phyloP scores from a whole-genome alignment of 2,329 filamentous ascomycete genomes.

The Colletotrichum sp. region DNA sequence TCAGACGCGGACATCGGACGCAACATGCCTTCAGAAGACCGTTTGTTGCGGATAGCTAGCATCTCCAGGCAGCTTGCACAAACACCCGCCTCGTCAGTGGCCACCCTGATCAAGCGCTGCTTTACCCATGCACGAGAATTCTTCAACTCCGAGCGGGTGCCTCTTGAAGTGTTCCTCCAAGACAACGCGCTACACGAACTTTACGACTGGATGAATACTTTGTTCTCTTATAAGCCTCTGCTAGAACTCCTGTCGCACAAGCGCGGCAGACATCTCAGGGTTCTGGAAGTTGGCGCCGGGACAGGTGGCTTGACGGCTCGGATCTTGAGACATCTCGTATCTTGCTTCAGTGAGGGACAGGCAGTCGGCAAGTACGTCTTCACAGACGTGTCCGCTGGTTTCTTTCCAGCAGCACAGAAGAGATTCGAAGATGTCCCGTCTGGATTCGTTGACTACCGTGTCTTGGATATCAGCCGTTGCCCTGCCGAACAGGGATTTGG shows the following conservation, averaged over 20 bases:
- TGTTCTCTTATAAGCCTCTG: neutral
- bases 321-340: neutral
- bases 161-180: neutral
- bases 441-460: neutral
- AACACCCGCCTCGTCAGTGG: neutral
- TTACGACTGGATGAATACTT: conserved; percentile 14
- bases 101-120: neutral
- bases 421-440: neutral
- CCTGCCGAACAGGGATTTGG: conserved; percentile 35
- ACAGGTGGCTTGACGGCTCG: conserved; percentile 5
- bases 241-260: neutral
- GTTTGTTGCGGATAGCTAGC: neutral
- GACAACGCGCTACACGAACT: neutral
- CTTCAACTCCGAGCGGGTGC: neutral
- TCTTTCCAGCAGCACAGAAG: conserved; percentile 23
- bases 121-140: neutral
- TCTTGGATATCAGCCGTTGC: conserved; percentile 30
- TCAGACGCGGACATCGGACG: neutral
- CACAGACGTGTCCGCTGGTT: conserved; percentile 27
- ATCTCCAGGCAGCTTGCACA: neutral
- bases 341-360: conserved; percentile 15
- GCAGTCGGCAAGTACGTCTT: conserved; percentile 25
- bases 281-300: conserved; percentile 19
- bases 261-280: conserved; percentile 37
- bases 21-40: neutral